Evolutionary conservation across 441 rosid species (phyloP).

Genomic region (Erodium texanum): DNA sequence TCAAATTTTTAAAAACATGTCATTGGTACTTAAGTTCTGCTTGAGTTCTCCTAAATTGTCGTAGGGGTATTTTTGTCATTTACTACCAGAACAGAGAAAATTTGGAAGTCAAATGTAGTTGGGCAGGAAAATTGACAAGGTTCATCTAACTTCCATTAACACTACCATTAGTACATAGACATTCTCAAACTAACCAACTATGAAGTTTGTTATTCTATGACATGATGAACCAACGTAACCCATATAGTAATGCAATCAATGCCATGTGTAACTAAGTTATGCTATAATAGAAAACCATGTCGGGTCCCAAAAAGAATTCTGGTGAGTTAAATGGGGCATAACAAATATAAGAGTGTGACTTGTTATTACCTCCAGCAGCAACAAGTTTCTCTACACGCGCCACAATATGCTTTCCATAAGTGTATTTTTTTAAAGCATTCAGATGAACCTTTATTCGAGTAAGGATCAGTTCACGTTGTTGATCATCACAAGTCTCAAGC

Average conservation of each 20-base stretch:
- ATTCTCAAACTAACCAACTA: background rate
- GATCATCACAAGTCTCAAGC: constrained; percentile 89
- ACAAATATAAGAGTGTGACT: too few relatives aligned
- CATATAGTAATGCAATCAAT: background rate
- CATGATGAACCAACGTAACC: background rate
- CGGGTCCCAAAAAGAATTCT: too few relatives aligned
- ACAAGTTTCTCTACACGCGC: constrained; percentile 97
- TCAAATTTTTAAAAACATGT: too few relatives aligned
- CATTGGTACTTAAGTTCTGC: too few relatives aligned
- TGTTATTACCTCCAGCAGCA: constrained; percentile 85
- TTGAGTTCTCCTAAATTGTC: too few relatives aligned
- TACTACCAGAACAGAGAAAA: too few relatives aligned
- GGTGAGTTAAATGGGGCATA: too few relatives aligned
- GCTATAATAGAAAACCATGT: too few relatives aligned
- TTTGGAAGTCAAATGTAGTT: too few relatives aligned
- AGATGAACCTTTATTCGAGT: constrained; percentile 82
- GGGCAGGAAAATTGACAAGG: too few relatives aligned
- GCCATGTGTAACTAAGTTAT: background rate
- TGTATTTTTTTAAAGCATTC: constrained; percentile 89
- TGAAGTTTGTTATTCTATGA: background rate
- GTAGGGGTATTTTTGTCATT: too few relatives aligned
- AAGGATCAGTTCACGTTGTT: constrained; percentile 83
- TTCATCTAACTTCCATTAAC: background rate
- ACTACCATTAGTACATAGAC: background rate
- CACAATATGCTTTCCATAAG: constrained; percentile 94